phyloP scores from a whole-genome alignment of 805 yeast species.

The Saccharomycopsis capsularis region DNA sequence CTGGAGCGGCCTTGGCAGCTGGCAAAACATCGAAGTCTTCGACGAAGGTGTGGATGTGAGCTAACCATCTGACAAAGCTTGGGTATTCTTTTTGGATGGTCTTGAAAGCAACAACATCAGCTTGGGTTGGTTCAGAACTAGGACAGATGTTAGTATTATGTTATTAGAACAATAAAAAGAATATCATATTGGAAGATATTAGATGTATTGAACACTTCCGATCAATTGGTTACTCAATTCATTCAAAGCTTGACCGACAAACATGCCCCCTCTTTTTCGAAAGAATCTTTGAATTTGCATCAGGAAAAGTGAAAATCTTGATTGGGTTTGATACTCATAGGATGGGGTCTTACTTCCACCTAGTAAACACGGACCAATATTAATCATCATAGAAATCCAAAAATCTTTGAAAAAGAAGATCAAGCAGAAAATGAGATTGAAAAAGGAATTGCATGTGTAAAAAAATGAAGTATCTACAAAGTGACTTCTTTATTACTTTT shows the following conservation, averaged over 20 bases:
- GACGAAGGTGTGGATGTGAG: constrained; percentile 92
- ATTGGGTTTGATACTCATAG: constrained; percentile 72
- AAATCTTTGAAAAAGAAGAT: too few species aligned
- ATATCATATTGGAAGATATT: constrained; percentile 3
- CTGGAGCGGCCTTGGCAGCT: constrained; percentile 52
- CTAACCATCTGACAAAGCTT: constrained; percentile 96
- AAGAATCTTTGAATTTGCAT: constrained; percentile 12
- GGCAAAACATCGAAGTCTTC: constrained; percentile 78
- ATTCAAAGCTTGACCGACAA: neutral
- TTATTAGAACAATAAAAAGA: neutral
- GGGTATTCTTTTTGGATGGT: constrained; percentile 91
- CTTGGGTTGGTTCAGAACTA: constrained; percentile 87
- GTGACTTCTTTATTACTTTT: too few species aligned
- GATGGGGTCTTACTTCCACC: constrained; percentile 94
- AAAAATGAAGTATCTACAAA: too few species aligned
- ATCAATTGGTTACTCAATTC: neutral
- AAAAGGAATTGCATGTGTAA: too few species aligned
- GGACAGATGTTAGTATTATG: constrained; percentile 11
- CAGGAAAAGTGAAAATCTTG: constrained; percentile 39
- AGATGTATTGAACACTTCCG: too few species aligned
- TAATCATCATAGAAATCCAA: constrained; percentile 49
- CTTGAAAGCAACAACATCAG: constrained; percentile 90
- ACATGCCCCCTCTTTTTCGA: too few species aligned
- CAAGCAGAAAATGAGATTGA: too few species aligned
- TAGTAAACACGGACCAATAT: constrained; percentile 95